Evolutionary conservation across 2,329 filamentous ascomycete genomes (phyloP).

Genomic region (Penicillium sp.): DNA sequence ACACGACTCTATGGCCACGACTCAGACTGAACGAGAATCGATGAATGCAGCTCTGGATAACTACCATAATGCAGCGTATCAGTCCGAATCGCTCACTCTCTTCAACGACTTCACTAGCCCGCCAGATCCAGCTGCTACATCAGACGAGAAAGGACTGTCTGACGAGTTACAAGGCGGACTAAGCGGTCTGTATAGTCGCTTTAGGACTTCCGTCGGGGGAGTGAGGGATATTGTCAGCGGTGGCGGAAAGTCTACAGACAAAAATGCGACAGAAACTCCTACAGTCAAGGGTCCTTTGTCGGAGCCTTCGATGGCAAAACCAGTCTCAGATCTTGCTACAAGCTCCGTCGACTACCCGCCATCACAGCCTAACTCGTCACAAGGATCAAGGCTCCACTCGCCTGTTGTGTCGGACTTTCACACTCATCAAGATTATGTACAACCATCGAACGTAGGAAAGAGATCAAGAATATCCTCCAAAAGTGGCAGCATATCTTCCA

Average conservation of each 20-base stretch:
- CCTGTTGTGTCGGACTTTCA: slow-evolving; percentile 36
- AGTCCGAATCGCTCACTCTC: slow-evolving; percentile 79
- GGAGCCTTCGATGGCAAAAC: slow-evolving; percentile 30
- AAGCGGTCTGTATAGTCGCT: slow-evolving; percentile 82
- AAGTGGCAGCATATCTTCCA: slow-evolving; percentile 44
- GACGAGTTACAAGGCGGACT: slow-evolving; percentile 81
- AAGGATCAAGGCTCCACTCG: slow-evolving; percentile 41
- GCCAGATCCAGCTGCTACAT: slow-evolving; percentile 61
- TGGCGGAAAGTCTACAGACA: slow-evolving; percentile 34
- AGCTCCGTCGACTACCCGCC: slow-evolving; percentile 25
- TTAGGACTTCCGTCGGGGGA: slow-evolving; percentile 78
- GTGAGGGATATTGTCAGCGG: slow-evolving; percentile 55
- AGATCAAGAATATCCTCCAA: slow-evolving; percentile 44
- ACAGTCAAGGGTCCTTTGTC: slow-evolving; percentile 29
- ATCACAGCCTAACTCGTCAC: slow-evolving; percentile 34
- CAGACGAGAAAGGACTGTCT: slow-evolving; percentile 68
- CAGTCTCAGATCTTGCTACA: slow-evolving; percentile 25
- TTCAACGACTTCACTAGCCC: slow-evolving; percentile 82
- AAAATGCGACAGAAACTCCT: slow-evolving; percentile 26
- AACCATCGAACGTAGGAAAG: slow-evolving; percentile 28
- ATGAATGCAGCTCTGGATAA: slow-evolving; percentile 76
- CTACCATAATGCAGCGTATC: slow-evolving; percentile 86
- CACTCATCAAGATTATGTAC: slow-evolving; percentile 28
- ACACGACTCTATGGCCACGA: slow-evolving; percentile 48
- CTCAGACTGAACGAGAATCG: slow-evolving; percentile 68